Base-by-base conservation (phyloP, 2,329 filamentous ascomycete genomes). In the Trichoderma polysporum region DNA sequence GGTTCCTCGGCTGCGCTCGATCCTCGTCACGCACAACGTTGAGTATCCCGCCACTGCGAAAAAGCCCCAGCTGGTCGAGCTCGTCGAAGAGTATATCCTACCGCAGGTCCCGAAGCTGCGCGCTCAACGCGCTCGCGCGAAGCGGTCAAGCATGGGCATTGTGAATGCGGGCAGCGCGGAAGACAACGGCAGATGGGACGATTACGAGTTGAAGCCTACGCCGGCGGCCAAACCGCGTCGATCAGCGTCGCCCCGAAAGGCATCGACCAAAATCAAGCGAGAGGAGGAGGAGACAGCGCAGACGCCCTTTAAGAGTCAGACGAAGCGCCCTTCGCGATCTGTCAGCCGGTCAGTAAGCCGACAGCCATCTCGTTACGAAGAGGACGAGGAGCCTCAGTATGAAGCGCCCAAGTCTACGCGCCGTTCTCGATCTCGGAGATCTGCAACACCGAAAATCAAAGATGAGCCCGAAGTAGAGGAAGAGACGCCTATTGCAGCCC, bases 11-110 rank as follows among this genome's bases (percentile, higher is more conserved):
- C 84, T 99, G 73, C 92, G 95, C 74, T 94, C 91, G 57, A 96
- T 98, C 71, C 88, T 99, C 67, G 91, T 98, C 74, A 91, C 89
- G 71, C 92, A 99, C 81, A 91, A 93, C 76, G 83, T 98, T 74
- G 81, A 88, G 41, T 98, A 97, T 76, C 90, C 94, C 5, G 90
- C 92, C 0, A 94, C 90, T 4, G 93, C 95, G 13, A 99, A 98
- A 82, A 99, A 99, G 82, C 82, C 88, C 0, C 90, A 97, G 75
- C 88, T 99, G 25, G 85, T 99, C 68, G 88, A 91, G 8, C 88
- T 98, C 54, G 93, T 99, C 79, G 89, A 90, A 75, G 84, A 91
- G 35, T 83, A 95, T 70, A 86, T 99, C 31, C 80, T 92, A 4
- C 91, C 94, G 0, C 90, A 94, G 73, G 90, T 92, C 2, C 86